Evolutionary conservation across 768 basidiomycete species (phyloP).

Genomic region (Leccinum arenicola): DNA sequence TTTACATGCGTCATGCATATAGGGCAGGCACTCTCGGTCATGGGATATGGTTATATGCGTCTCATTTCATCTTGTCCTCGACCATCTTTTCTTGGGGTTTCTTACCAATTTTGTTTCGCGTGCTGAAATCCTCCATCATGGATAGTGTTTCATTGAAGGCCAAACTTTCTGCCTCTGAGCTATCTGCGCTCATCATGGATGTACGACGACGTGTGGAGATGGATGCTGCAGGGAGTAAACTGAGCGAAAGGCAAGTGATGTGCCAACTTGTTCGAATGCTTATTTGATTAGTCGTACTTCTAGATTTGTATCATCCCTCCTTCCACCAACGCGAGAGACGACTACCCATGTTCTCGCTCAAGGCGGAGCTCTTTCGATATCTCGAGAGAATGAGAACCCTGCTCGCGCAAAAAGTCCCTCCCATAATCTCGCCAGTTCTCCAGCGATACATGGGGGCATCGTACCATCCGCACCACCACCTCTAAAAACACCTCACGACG

Average conservation of each 20-base stretch:
- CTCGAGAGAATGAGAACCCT: neutral
- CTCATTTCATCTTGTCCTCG: neutral
- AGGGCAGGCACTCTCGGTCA: neutral
- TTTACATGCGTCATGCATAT: neutral
- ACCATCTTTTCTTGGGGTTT: neutral
- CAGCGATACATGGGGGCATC: neutral
- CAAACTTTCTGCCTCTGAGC: conserved; percentile 65
- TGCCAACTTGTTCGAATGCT: neutral
- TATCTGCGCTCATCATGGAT: conserved; percentile 66
- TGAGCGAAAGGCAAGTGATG: conserved; percentile 16
- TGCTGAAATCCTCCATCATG: conserved; percentile 12
- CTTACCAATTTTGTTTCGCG: neutral
- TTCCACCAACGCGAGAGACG: conserved; percentile 71
- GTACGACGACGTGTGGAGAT: conserved; percentile 77
- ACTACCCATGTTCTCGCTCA: conserved; percentile 66
- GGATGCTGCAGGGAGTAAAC: conserved; percentile 42
- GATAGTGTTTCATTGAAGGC: conserved; percentile 80
- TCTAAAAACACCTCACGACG: conserved; percentile 1
- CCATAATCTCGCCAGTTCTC: neutral
- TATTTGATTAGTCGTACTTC: neutral
- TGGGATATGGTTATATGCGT: neutral
- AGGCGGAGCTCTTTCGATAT: conserved; percentile 44
- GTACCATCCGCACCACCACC: neutral
- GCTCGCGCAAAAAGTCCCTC: neutral
- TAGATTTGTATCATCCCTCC: conserved; percentile 66